Conservation (phyloP, 352 stramenopile species). For the Blastocystis sp. region DNA sequence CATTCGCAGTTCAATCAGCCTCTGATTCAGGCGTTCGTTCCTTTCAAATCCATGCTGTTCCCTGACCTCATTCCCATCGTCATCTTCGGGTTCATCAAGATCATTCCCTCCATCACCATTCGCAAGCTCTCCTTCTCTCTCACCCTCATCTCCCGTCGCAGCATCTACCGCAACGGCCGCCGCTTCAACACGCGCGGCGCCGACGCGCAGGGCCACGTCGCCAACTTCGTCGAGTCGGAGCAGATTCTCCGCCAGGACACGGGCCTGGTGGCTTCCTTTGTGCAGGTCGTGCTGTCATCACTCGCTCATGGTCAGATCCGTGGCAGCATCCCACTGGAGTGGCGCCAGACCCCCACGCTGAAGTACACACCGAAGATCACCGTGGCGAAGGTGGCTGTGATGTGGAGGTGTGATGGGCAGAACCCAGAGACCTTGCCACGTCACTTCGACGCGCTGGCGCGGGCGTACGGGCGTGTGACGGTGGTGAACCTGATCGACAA, state of each 20-base stretch:
- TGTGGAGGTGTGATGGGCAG: neutral
- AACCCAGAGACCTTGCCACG: neutral
- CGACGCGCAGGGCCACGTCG: conserved; percentile 83
- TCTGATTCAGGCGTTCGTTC: conserved; percentile 72
- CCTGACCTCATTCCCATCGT: conserved; percentile 75
- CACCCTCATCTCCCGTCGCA: conserved; percentile 78
- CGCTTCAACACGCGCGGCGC: conserved; percentile 87
- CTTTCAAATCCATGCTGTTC: conserved; percentile 38
- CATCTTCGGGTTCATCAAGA: conserved; percentile 77
- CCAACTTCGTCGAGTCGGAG: conserved; percentile 91
- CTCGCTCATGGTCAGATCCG: conserved; percentile 77
- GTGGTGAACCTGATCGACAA: conserved; percentile 92
- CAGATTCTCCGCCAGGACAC: conserved; percentile 82
- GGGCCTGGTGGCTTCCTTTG: conserved; percentile 76
- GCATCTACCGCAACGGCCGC: conserved; percentile 80
- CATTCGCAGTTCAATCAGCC: conserved; percentile 49
- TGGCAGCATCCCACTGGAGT: conserved; percentile 90
- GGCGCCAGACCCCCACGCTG: conserved; percentile 82
- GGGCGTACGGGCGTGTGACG: conserved; percentile 75
- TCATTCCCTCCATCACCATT: conserved; percentile 75
- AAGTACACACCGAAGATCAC: conserved; percentile 77
- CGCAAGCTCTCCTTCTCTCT: conserved; percentile 76
- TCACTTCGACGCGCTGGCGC: neutral
- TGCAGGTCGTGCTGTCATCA: conserved; percentile 71
- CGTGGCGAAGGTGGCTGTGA: neutral